Evolutionary conservation across 192 early-diverging fungal genomes (phyloP), one percentile per base, ranked within the genome.

Genomic region (Phlyctochytrium planicorne): DNA sequence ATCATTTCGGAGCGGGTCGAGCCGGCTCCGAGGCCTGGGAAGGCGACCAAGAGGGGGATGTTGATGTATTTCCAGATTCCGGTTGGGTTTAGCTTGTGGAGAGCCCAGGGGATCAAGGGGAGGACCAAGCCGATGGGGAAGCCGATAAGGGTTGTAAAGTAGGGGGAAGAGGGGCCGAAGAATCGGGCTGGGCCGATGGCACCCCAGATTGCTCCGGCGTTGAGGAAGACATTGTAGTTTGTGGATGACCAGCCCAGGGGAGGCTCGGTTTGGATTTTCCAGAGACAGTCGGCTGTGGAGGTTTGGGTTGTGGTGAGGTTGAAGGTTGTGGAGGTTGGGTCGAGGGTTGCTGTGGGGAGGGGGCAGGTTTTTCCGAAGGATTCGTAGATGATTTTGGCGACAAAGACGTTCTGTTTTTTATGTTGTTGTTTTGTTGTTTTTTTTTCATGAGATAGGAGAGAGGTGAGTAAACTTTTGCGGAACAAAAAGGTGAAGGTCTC

Each of bases 181-280:
- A 90, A 82, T 23, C 82, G 77, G 14, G 59, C 65, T n/a, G 91
- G 88, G 34, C 85, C 87, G 60, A 92, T 89, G n/a, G 84, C 78
- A 23, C 91, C 91, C 90, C 89, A 92, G 52, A 92, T 86, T 56
- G 84, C 71, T 6, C 79, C 87, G 52, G 84, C 86, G 40, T 79
- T 83, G 74, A 80, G 83, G 66, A 91, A 92, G 30, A 82, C 79
- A 4, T 59, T 29, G 73, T 77, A 77, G 63, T 64, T 14, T 30
- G 53, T 35, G 47, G 34, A 63, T 62, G 10, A 14, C n/a, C 23
- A 59, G 23, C 57, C n/a, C 16, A n/a, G n/a, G 57, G 57, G 30
- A 29, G 57, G 57, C 12, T 30, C 17, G n/a, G 16, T 17, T 25
- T 59, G n/a, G 30, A 59, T 16, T 29, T 27, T 30, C 30, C 23